Evolutionary conservation across 371 early-diverging fungal genomes (phyloP).

Genomic region (Furculomyces boomerangus): DNA sequence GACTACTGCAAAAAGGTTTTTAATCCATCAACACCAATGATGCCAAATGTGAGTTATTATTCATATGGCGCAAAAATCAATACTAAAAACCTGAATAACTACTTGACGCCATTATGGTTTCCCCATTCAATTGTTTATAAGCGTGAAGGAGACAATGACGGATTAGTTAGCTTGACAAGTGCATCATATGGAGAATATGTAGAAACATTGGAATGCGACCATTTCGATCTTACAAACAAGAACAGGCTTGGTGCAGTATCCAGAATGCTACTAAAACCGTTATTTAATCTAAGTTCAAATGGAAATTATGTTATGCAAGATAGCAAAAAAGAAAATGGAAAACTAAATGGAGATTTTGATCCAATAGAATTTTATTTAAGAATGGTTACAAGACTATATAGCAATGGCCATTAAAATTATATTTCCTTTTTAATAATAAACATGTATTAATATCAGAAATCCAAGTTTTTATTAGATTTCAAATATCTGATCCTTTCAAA

Average conservation of each 20-base stretch:
- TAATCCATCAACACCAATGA: constrained; percentile 69
- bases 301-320: not conserved
- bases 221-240: constrained; percentile 54
- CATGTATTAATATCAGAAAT: no score
- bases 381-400: constrained; percentile 46
- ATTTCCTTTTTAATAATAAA: no score
- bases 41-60: constrained; percentile 53
- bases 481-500: no score
- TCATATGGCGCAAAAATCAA: constrained; percentile 53
- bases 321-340: not conserved
- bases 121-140: constrained; percentile 47
- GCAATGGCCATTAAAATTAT: constrained; percentile 17
- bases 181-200: constrained; percentile 78
- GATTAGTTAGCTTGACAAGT: constrained; percentile 58
- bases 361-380: constrained; percentile 56
- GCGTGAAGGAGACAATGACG: constrained; percentile 81
- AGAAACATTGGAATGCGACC: constrained; percentile 58
- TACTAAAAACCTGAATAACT: constrained; percentile 12
- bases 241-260: constrained; percentile 9
- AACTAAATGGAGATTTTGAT: constrained; percentile 30
- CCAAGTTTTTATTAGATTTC: no score
- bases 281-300: constrained; percentile 8
- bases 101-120: constrained; percentile 31
- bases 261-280: constrained; percentile 22
- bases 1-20: constrained; percentile 63